Conservation (phyloP, 352 stramenopile species). For the Pythium chondricola region DNA sequence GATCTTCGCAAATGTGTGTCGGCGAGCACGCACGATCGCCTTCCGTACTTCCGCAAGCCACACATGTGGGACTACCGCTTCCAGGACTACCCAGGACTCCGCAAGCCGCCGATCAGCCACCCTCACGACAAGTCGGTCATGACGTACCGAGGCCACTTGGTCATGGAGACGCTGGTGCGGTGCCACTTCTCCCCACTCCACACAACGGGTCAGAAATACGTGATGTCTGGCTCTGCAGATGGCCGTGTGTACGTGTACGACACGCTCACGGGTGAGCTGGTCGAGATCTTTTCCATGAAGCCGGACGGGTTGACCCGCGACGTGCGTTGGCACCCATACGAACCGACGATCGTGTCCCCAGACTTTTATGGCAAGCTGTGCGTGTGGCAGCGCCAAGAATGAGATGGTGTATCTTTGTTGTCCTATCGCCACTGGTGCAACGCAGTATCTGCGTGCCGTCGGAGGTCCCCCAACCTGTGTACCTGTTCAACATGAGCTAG, state of each 20-base stretch:
- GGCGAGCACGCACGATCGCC: constrained; percentile 32
- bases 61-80: constrained; percentile 83
- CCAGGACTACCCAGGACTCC: constrained; percentile 67
- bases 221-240: constrained; percentile 80
- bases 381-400: constrained; percentile 66
- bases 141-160: constrained; percentile 77
- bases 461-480: too few relatives aligned
- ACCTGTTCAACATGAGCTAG: too few relatives aligned
- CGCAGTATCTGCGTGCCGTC: too few relatives aligned
- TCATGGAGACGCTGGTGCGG: constrained; percentile 80
- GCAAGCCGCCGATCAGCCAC: constrained; percentile 45
- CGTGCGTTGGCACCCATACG: constrained; percentile 79
- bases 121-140: constrained; percentile 73
- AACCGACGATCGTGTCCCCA: constrained; percentile 74
- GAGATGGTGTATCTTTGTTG: too few relatives aligned
- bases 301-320: constrained; percentile 74
- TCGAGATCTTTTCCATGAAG: constrained; percentile 77
- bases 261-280: constrained; percentile 56
- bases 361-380: constrained; percentile 86
- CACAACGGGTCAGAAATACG: constrained; percentile 82
- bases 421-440: too few relatives aligned
- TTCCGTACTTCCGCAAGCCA: constrained; percentile 37
- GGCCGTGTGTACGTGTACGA: constrained; percentile 83
- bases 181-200: constrained; percentile 84
- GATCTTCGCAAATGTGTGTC: constrained; percentile 76